Evolutionary conservation across 2,329 filamentous ascomycete genomes (phyloP).

Genomic region (Colletotrichum horii): DNA sequence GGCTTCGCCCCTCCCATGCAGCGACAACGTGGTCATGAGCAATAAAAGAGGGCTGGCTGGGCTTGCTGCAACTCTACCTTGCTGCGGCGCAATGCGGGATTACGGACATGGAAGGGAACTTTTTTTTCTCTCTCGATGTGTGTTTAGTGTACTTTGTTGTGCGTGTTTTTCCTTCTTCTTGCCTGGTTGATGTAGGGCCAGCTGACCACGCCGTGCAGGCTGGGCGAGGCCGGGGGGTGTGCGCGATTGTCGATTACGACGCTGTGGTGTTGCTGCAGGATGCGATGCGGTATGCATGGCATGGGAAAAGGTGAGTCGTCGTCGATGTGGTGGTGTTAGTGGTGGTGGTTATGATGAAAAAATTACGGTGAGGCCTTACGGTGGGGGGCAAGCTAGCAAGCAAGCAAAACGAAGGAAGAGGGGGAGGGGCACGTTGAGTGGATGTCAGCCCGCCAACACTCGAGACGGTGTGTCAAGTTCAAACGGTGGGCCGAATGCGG

Average conservation of each 20-base stretch:
- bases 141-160: neutral
- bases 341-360: neutral
- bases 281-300: neutral
- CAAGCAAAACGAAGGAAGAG: neutral
- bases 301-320: neutral
- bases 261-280: neutral
- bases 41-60: neutral
- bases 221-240: neutral
- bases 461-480: neutral
- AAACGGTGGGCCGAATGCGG: neutral
- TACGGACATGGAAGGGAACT: neutral
- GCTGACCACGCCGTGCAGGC: constrained; percentile 16
- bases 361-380: constrained; percentile 5
- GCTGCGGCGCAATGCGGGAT: neutral
- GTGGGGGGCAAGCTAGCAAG: neutral
- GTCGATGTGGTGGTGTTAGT: neutral
- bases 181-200: neutral
- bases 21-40: neutral
- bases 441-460: neutral
- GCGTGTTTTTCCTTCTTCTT: neutral
- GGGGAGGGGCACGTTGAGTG: neutral
- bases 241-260: neutral
- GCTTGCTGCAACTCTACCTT: neutral
- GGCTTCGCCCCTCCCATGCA: neutral
- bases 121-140: neutral